Base-by-base conservation (phyloP, 306 rosid species). In the Medicago ruthenica region DNA sequence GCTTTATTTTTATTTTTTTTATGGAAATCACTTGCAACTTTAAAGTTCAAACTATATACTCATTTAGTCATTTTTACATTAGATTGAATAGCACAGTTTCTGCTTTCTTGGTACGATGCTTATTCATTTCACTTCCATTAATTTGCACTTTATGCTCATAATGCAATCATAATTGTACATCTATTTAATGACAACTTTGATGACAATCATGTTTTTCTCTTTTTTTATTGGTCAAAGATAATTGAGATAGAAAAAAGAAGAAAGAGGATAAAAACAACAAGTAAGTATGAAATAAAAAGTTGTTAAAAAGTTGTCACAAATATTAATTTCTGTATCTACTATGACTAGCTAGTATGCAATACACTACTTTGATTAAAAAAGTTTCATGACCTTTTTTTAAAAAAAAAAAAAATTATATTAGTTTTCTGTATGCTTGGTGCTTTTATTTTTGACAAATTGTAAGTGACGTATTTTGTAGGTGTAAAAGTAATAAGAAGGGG, bases 401-500 rank as follows among this genome's bases (percentile, higher is more conserved):
- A 24, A 24, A 24, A n/a, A n/a, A n/a, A n/a, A n/a, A n/a, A 0
- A 24, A n/a, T 12, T 59, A 59, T 13, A 5, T n/a, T n/a, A n/a
- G n/a, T n/a, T n/a, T n/a, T n/a, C n/a, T n/a, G 27, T 55, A 40
- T 40, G 45, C 2, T 40, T 40, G 45, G 11, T 40, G 45, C 12
- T 8, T 40, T 40, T 24, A 27, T 27, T 27, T 27, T 27, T 27
- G 31, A 27, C 31, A 3, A 27, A 9, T 42, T 9, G 80, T 77
- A 66, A 85, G 79, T 74, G 62, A 71, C 70, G 62, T 82, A 75
- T 80, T 80, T 79, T 80, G 94, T 82, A 95, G 98, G 88, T 81
- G 80, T 62, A 92, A 90, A 84, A 81, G 83, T 27, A 88, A 86
- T 69, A 91, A 89, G n/a, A n/a, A n/a, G n/a, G 83, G 98, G 89